These are phyloP conservation scores for Termitomyces sp. DNA, from an alignment of 768 basidiomycete species.

Conservation along the genomic window DNA sequence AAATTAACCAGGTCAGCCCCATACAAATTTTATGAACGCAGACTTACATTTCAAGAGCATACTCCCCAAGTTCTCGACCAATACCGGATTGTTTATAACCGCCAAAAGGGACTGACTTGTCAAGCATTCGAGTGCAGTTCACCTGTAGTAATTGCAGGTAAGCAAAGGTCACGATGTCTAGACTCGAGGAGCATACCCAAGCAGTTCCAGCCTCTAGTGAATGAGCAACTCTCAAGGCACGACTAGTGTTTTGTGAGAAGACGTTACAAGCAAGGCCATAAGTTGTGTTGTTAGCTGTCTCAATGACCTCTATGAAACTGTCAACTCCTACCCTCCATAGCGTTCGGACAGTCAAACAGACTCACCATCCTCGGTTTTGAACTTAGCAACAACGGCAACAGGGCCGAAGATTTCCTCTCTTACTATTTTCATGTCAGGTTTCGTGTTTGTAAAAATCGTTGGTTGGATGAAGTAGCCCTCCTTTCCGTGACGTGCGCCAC, in stretches of 20 bases:
- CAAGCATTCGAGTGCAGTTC: slow-evolving; percentile 12
- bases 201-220: slow-evolving; percentile 16
- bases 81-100: slow-evolving; percentile 23
- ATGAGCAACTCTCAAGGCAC: slow-evolving; percentile 16
- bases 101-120: slow-evolving; percentile 18
- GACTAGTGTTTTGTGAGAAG: slow-evolving; percentile 16
- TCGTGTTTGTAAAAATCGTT: no score
- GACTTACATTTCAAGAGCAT: slow-evolving; percentile 19
- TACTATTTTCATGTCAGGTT: slow-evolving; percentile 52
- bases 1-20: not conserved
- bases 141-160: slow-evolving; percentile 5
- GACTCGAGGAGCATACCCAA: slow-evolving; percentile 4
- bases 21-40: not conserved
- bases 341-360: not conserved
- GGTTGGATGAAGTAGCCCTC: no score
- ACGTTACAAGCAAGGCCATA: slow-evolving; percentile 16
- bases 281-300: slow-evolving; percentile 15
- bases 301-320: slow-evolving; percentile 14
- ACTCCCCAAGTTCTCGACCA: slow-evolving; percentile 20
- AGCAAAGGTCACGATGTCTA: not conserved
- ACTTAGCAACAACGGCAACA: slow-evolving; percentile 66
- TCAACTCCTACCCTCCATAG: slow-evolving; percentile 20
- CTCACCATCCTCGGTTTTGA: slow-evolving; percentile 46
- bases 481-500: slow-evolving; percentile 51
- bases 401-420: slow-evolving; percentile 74